phyloP scores from a whole-genome alignment of 441 rosid species.

The Isatis lusitanica region DNA sequence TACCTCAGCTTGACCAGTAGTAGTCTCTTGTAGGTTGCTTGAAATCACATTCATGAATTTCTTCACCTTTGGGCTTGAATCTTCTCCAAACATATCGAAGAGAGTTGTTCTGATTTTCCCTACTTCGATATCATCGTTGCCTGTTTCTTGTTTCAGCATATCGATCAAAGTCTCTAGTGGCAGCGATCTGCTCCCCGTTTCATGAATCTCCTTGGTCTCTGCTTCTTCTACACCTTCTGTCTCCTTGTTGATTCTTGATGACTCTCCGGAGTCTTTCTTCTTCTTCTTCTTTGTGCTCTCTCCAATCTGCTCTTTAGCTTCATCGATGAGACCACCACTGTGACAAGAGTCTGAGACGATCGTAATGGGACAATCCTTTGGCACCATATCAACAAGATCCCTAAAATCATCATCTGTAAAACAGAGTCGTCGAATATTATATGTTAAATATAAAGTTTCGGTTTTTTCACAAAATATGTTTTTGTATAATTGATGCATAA shows the following conservation, averaged over 20 bases:
- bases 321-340: slow-evolving; percentile 84
- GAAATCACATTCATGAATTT: slow-evolving; percentile 72
- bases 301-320: slow-evolving; percentile 86
- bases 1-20: slow-evolving; percentile 1
- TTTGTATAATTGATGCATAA: neutral
- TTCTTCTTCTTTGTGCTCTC: slow-evolving; percentile 61
- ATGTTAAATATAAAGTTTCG: no score
- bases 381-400: slow-evolving; percentile 70
- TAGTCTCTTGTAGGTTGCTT: slow-evolving; percentile 48
- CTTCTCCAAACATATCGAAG: slow-evolving; percentile 75
- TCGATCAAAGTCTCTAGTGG: slow-evolving; percentile 75
- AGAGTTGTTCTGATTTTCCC: slow-evolving; percentile 80
- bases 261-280: slow-evolving; percentile 36
- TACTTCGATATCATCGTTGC: slow-evolving; percentile 76
- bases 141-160: slow-evolving; percentile 75
- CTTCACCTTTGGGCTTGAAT: slow-evolving; percentile 83
- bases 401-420: slow-evolving; percentile 75
- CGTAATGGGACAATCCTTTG: slow-evolving; percentile 58
- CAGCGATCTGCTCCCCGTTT: slow-evolving; percentile 51
- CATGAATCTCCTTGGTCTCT: slow-evolving; percentile 25
- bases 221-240: slow-evolving; percentile 5
- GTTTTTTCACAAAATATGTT: no score
- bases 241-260: slow-evolving; percentile 37
- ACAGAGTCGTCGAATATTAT: neutral
- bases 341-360: slow-evolving; percentile 82